These are phyloP conservation scores for Oehlia diaphana DNA, from an alignment of 192 early-diverging fungal genomes.

Conservation along the genomic window DNA sequence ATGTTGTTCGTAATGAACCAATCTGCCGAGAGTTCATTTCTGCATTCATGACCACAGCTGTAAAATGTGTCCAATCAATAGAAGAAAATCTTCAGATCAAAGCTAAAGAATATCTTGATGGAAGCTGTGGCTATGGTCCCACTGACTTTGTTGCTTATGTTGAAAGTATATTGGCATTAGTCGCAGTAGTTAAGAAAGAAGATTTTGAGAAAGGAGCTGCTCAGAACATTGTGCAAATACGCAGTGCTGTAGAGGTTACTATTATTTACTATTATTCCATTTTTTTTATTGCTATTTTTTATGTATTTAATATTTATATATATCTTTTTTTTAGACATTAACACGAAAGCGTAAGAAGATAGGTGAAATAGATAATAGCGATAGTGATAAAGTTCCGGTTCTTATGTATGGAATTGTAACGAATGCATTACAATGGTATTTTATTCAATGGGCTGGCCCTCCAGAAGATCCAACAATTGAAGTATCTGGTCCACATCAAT, in stretches of 20 bases:
- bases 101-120: neutral
- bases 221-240: conserved; percentile 5
- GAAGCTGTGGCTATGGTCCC: neutral
- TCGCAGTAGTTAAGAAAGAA: neutral
- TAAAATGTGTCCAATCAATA: neutral
- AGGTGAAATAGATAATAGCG: neutral
- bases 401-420: conserved; percentile 21
- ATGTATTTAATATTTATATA: neutral
- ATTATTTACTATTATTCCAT: too few species aligned
- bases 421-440: conserved; percentile 10
- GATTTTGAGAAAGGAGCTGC: conserved; percentile 9
- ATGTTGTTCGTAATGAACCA: neutral
- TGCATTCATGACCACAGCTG: neutral
- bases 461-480: neutral
- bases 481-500: neutral
- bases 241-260: neutral
- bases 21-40: conserved; percentile 8
- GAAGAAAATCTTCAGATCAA: neutral
- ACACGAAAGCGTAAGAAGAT: neutral
- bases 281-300: neutral
- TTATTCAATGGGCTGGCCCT: conserved; percentile 14
- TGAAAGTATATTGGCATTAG: neutral
- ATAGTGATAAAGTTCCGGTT: too few species aligned
- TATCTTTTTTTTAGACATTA: neutral
- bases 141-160: neutral